Percentiles rank a stretch among this genome's conserved stretches.
Conservation (phyloP, 129 eudicot species). For the Mikania micrantha region DNA sequence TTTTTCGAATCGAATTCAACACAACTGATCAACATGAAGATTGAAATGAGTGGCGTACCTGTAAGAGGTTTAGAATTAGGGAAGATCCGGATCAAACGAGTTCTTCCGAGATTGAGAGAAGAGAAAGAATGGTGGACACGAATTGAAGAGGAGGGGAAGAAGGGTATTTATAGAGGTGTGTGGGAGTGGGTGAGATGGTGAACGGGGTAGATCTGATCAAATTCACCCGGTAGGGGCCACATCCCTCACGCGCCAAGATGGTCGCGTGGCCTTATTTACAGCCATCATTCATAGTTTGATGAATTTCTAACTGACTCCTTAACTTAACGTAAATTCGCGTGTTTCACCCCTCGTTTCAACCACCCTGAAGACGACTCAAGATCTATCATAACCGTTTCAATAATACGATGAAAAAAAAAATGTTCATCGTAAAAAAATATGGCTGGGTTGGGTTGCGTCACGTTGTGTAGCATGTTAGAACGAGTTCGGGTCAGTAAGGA, state of each 20-base stretch:
- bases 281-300: too few species aligned
- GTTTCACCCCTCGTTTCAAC: too few species aligned
- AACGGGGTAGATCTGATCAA: slow-evolving; percentile 18
- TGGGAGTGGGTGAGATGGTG: slow-evolving; percentile 21
- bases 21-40: background rate
- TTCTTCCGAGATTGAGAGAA: slow-evolving; percentile 10
- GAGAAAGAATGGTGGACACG: slow-evolving; percentile 38
- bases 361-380: too few species aligned
- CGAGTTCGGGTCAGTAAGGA: too few species aligned
- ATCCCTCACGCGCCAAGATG: background rate
- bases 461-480: too few species aligned
- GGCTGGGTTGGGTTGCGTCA: too few species aligned
- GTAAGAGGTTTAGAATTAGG: slow-evolving; percentile 16
- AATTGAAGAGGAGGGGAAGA: slow-evolving; percentile 18
- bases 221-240: background rate
- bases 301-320: too few species aligned
- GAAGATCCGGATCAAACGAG: slow-evolving; percentile 20
- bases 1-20: background rate
- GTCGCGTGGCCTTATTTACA: background rate
- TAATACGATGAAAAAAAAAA: too few species aligned
- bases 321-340: too few species aligned
- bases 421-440: too few species aligned
- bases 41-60: slow-evolving; percentile 34
- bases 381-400: too few species aligned
- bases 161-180: slow-evolving; percentile 27